Percentiles rank a stretch among this genome's conserved stretches.
Conservation (phyloP, 1,139 yeast genomes). For the Hansenula anomala region DNA sequence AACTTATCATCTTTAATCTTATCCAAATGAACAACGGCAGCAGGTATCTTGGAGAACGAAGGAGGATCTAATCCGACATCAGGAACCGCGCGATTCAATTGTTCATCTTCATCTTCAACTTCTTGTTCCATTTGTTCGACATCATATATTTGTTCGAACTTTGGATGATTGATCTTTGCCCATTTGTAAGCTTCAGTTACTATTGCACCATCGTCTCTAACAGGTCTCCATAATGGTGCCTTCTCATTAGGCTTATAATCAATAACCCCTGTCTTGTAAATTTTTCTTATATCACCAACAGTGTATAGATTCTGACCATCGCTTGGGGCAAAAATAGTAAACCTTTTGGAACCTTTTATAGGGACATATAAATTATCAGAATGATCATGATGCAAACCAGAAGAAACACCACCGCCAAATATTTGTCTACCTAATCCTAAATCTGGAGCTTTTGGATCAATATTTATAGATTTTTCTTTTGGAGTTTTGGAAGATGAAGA, state of each 20-base stretch:
- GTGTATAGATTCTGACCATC: constrained; percentile 56
- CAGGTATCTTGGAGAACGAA: constrained; percentile 60
- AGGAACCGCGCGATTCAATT: constrained; percentile 12
- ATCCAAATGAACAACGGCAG: constrained; percentile 53
- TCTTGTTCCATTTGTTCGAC: constrained; percentile 16
- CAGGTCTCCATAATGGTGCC: constrained; percentile 54
- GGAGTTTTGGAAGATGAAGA: constrained; percentile 20
- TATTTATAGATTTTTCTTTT: constrained; percentile 11
- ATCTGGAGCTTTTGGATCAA: constrained; percentile 22
- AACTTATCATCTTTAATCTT: constrained; percentile 34
- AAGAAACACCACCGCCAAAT: constrained; percentile 54
- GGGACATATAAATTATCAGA: constrained; percentile 69
- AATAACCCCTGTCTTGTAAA: constrained; percentile 59
- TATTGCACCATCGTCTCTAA: constrained; percentile 62
- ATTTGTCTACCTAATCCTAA: constrained; percentile 47
- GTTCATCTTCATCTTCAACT: constrained; percentile 19
- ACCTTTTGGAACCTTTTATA: constrained; percentile 56
- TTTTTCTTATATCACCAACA: constrained; percentile 47
- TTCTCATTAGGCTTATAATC: constrained; percentile 49
- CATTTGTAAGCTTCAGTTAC: constrained; percentile 37
- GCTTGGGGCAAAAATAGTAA: constrained; percentile 59
- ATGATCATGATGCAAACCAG: constrained; percentile 80
- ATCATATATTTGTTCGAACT: constrained; percentile 10
- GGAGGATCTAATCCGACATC: too few species aligned
- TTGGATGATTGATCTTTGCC: constrained; percentile 17